A percentile compares a stretch with the other conserved stretches of the same genome.
Evolutionary conservation across 257 asterid species (phyloP).

Genomic region (Plantago elongata): DNA sequence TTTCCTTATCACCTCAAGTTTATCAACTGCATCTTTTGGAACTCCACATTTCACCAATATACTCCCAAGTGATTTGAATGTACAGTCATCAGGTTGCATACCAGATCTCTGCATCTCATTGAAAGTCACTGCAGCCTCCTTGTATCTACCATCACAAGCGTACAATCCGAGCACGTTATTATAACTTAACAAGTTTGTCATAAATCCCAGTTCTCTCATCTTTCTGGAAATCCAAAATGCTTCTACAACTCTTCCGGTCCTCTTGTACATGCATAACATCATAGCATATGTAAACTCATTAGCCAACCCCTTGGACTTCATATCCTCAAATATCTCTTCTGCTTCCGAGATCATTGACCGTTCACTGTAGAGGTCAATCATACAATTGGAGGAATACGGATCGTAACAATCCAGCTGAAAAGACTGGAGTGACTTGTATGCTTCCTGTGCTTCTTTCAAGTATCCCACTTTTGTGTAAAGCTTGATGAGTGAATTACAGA

Average conservation of each 20-base stretch:
- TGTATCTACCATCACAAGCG: constrained; percentile 75
- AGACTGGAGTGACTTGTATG: constrained; percentile 39
- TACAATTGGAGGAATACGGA: constrained; percentile 78
- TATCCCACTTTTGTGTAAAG: constrained; percentile 82
- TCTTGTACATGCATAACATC: constrained; percentile 93
- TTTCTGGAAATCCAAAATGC: constrained; percentile 53
- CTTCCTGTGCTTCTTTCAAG: constrained; percentile 73
- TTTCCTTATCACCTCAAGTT: constrained; percentile 52
- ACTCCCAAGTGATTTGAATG: constrained; percentile 62
- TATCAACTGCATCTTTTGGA: constrained; percentile 47
- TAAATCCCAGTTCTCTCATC: constrained; percentile 73
- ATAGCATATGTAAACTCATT: constrained; percentile 90
- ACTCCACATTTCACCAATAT: constrained; percentile 79
- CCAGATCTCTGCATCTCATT: constrained; percentile 57
- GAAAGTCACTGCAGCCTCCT: constrained; percentile 70
- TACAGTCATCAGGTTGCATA: constrained; percentile 62
- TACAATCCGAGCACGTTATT: constrained; percentile 69
- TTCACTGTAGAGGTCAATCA: constrained; percentile 84
- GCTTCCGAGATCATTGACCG: constrained; percentile 74
- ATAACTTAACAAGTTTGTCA: constrained; percentile 76
- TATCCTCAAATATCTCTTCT: constrained; percentile 51
- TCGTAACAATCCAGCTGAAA: constrained; percentile 41
- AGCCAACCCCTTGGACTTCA: constrained; percentile 55
- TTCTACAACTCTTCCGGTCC: constrained; percentile 64
- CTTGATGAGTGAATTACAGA: constrained; percentile 72